A percentile compares a stretch with the other conserved stretches of the same genome.
These are phyloP conservation scores for Colletotrichum plurivorum DNA, from an alignment of 2,329 filamentous ascomycete genomes.

Conservation along the genomic window DNA sequence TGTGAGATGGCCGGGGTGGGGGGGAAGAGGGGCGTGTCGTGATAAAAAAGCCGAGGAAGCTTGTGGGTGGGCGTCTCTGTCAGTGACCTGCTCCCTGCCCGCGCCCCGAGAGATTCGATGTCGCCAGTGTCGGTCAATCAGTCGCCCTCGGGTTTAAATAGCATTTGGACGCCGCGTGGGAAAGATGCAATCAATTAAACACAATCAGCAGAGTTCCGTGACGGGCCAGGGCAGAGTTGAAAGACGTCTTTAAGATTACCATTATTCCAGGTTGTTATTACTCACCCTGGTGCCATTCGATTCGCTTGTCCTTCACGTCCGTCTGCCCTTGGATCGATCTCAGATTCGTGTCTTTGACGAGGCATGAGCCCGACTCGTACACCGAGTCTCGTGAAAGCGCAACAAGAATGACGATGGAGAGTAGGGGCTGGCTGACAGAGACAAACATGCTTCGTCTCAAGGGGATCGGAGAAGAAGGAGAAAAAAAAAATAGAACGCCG, in stretches of 20 bases:
- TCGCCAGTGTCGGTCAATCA: background rate
- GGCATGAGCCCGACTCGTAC: constrained; percentile 1
- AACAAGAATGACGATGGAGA: background rate
- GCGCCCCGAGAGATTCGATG: background rate
- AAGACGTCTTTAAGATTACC: no score
- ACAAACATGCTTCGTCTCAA: constrained; percentile 9
- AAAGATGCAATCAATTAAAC: constrained; percentile 31
- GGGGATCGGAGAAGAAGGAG: background rate
- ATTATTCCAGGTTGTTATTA: no score
- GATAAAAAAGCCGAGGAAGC: constrained; percentile 25
- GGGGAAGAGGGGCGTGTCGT: constrained; percentile 13
- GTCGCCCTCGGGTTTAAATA: constrained; percentile 7
- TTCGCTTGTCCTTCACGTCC: background rate
- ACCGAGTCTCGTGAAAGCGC: background rate
- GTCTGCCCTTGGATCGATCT: constrained; percentile 10
- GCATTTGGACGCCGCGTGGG: constrained; percentile 21
- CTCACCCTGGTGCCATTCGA: no score
- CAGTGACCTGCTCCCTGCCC: constrained; percentile 14
- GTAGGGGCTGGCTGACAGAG: constrained; percentile 7
- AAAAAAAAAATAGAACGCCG: background rate
- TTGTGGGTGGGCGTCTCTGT: constrained; percentile 20
- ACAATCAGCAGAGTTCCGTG: constrained; percentile 22
- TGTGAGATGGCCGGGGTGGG: background rate
- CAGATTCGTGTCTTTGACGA: constrained; percentile 12
- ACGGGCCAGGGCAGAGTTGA: constrained; percentile 11